phyloP scores from a whole-genome alignment of 192 early-diverging fungal species.

The Mortierella alpina region DNA sequence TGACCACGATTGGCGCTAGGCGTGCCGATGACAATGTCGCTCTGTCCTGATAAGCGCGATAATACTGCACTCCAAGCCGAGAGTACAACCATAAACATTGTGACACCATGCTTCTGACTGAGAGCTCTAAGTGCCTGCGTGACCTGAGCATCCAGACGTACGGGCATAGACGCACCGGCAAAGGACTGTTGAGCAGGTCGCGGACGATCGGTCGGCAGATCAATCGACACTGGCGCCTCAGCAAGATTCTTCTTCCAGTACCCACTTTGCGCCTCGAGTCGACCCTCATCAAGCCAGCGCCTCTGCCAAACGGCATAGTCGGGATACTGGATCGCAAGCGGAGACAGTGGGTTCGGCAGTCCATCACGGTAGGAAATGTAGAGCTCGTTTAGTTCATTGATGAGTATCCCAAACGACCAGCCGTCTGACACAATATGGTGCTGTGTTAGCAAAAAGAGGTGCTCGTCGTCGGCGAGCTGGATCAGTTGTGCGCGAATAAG shows the following conservation, averaged over 20 bases:
- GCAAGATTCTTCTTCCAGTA: too few species aligned
- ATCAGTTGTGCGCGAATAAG: too few species aligned
- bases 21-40: conserved; percentile 8
- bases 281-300: background rate
- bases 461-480: too few species aligned
- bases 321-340: conserved; percentile 1
- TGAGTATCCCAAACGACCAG: too few species aligned
- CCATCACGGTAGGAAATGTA: background rate
- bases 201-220: too few species aligned
- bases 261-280: background rate
- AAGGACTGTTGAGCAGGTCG: too few species aligned
- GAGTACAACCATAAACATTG: conserved; percentile 1
- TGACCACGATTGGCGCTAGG: conserved; percentile 8
- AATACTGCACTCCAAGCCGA: conserved; percentile 2
- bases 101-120: background rate
- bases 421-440: too few species aligned
- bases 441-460: too few species aligned
- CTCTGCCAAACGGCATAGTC: conserved; percentile 1
- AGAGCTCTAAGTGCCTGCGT: background rate
- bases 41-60: background rate
- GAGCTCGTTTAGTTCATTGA: too few species aligned
- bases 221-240: too few species aligned
- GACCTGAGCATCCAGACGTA: background rate
- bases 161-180: background rate
- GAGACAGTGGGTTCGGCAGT: background rate